Base-by-base conservation (phyloP, 1,284 basidiomycete genomes). In the Melampsora americana region DNA sequence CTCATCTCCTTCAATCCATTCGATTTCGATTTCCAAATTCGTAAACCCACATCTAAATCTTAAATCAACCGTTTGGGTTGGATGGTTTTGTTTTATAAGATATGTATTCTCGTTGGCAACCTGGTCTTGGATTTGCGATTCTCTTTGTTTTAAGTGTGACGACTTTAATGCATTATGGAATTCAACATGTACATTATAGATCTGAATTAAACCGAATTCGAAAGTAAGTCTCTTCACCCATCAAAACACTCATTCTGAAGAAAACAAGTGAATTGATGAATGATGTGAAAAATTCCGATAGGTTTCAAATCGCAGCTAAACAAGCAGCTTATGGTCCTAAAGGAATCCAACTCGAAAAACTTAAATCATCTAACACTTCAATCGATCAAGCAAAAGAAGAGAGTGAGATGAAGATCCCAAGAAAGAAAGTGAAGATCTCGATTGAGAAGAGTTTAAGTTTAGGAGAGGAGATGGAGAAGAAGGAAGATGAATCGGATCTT, bases 61-160 rank as follows among this genome's bases (percentile, higher is more conserved):
- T n/a, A n/a, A n/a, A n/a, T n/a, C n/a, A n/a, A n/a, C n/a, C n/a
- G n/a, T n/a, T n/a, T n/a, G n/a, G n/a, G n/a, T n/a, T n/a, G n/a
- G n/a, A n/a, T n/a, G n/a, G n/a, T n/a, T 50, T 66, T 42, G 6
- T 56, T 53, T 48, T 3, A 30, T 89, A 88, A 64, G 95, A 96
- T 83, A 95, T 95, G 83, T 96, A 96, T 83, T 88, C 91, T 46
- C 89, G 94, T 77, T 97, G 91, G 86, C 88, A 94, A 60, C 94
- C 94, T 26, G 92, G 93, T 59, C 86, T 97, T 79, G 88, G 88
- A 77, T 87, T 87, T 44, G 93, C 94, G 42, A 78, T 91, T 72
- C 80, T 86, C 14, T 95, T 95, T 85, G 85, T 97, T 80, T 85
- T 86, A 5, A 78, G 90, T 62, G 83, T 95, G 53, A 89, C 92